Evolutionary conservation across 495 filamentous ascomycete species (phyloP), one percentile per base, ranked within the genome.

Genomic region (Aspergillus nanangensis): DNA sequence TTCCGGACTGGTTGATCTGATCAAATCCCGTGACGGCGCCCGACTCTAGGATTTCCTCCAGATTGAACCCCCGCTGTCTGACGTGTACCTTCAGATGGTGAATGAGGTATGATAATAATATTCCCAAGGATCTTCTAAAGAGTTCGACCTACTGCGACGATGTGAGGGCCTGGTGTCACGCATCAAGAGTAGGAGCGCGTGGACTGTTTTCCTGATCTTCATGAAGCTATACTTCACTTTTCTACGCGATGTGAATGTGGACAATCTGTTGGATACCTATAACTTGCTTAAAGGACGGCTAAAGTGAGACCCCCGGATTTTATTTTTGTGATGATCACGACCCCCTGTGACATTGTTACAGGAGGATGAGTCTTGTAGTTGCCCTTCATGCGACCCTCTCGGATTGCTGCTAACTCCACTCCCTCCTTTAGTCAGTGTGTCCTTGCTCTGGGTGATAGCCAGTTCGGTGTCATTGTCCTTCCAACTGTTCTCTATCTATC

Each of bases 181-280:
- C 63, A 63, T 47, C 58, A 82, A 48, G 69, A 77, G 81, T 52
- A 79, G 81, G 15, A 78, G 79, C 10, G 71, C 85, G 2, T 93
- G 88, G 85, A 74, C 79, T 0, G 77, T 82, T 0, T 92, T 95
- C 55, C 71, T 81, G 24, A 76, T 78, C 0, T 92, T 94, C 57
- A 76, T 92, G 60, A 83, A 79, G 56, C 79, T 84, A 20, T 96
- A 93, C 54, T 75, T 94, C 40, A 70, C 72, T 22, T 96, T 88
- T 55, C 76, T 90, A 63, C 75, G 88, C 33, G 87, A 92, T 53
- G 81, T 89, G 17, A 77, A 90, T 55, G 81, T 86, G 21, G 72
- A 81, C 4, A 83, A 91, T 57, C 67, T 91, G 5, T 67, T 95
- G 15, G 75, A 80, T 21, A 85, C 90, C 3, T 88, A 94, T 57